Evolutionary conservation across 176 grass and related monocot species (phyloP), one percentile per base, ranked within the genome.

Genomic region (Leersia perrieri): DNA sequence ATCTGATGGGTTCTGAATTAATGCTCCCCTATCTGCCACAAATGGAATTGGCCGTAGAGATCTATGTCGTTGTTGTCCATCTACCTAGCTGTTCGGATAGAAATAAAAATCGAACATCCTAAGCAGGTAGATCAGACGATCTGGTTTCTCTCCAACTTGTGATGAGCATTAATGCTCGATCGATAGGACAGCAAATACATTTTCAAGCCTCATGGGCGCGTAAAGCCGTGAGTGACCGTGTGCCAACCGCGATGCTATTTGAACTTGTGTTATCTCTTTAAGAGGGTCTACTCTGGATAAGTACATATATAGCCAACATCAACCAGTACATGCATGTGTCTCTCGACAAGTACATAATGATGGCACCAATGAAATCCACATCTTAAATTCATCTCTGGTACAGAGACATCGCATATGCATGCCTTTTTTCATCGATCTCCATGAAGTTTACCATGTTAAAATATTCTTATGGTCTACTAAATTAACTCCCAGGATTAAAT

Each of bases 291-390:
- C 38, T 82, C 16, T 70, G 87, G 81, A 49, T 73, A 73, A 79
- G 75, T 84, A 80, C 87, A 81, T 84, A 80, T 82, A 81, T 31
- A 5, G 9, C 61, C 87, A 89, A 76, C 87, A 77, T 58, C 65
- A 66, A 9, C n/a, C 72, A 60, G 72, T 70, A 71, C 66, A 47
- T 66, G 72, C 82, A 89, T 85, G 87, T 89, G 72, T 89, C 33
- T 85, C 44, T 5, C 42, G 34, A 70, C 83, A 85, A 85, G 83
- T 82, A 89, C 87, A 13, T 63, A 63, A 82, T 72, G 78, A 70
- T 77, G 87, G 44, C 87, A 85, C 35, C 72, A 69, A 73, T 82
- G 58, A 73, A 76, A 89, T 67, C 78, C 45, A 14, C 55, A 20
- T 42, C 38, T 81, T 66, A 57, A 77, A 60, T 60, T 47, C 82